Evolutionary conservation across 306 rosid genomes (phyloP), one percentile per base, ranked within the genome.

Genomic region (Cercis canadensis): DNA sequence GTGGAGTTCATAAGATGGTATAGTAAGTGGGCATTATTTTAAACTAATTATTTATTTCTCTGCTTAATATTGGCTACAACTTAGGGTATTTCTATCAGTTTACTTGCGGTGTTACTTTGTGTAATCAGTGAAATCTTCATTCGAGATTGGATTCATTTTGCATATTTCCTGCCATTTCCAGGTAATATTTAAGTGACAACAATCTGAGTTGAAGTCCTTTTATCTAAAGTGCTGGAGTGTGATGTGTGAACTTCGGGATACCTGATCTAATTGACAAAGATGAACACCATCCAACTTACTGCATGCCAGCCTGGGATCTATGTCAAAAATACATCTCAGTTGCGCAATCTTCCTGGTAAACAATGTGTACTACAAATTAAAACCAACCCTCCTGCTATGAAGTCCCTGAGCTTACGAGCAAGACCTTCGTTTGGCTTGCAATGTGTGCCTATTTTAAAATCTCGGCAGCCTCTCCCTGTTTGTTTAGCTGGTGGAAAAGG

Each of bases 401-500:
- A 43, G 55, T 63, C 72, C 7, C 32, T 31, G 32, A 54, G 68
- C 69, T 43, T 53, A 5, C 36, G 43, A 50, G 24, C 31, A 15
- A 41, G 69, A 62, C 65, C 39, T 52, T 60, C 77, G 19, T 39
- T 67, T 76, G 55, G 71, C 75, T 58, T 72, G 62, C 82, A 41
- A 52, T 57, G 56, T 44, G 33, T 69, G 43, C 75, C 84, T 2
- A n/a, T 72, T 29, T 73, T 80, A 11, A 82, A 75, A 67, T 80
- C 62, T 52, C 72, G 12, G 46, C 73, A 36, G 21, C 29, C 76
- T 53, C 77, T 69, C 61, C 84, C 78, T 40, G 82, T 83, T 55
- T 85, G 90, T 79, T 76, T 74, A 15, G 86, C 83, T 7, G 86
- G 86, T 69, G 87, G 83, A 47, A 68, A 78, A 69, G 90, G 88